Evolutionary conservation across 805 yeast genomes (phyloP).

Genomic region (Millerago galiae): DNA sequence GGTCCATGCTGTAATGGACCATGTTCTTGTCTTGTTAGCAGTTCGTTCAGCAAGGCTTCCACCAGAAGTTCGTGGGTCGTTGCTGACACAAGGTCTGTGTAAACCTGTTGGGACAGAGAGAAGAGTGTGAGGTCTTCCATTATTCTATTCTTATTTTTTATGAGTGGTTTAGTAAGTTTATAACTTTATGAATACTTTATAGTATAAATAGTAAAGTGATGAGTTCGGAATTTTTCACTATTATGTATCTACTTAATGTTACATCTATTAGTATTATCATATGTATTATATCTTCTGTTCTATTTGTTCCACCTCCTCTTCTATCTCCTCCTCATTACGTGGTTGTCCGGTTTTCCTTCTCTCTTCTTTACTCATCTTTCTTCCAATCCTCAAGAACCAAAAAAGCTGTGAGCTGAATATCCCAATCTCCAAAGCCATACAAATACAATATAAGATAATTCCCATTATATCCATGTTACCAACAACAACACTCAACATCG

Average conservation of each 20-base stretch:
- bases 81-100: constrained; percentile 5
- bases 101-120: constrained; percentile 4
- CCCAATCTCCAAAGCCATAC: constrained; percentile 63
- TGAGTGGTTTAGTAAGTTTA: too few relatives aligned
- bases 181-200: too few relatives aligned
- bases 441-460: constrained; percentile 57
- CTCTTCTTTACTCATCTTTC: constrained; percentile 2
- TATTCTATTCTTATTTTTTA: too few relatives aligned
- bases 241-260: too few relatives aligned
- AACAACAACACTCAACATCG: constrained; percentile 54
- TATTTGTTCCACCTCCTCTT: neutral
- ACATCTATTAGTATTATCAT: too few relatives aligned
- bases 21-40: constrained; percentile 3
- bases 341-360: neutral
- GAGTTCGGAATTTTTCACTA: too few relatives aligned
- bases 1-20: constrained; percentile 2
- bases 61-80: constrained; percentile 5
- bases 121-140: constrained; percentile 3
- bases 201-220: too few relatives aligned
- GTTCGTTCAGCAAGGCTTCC: constrained; percentile 4
- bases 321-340: neutral
- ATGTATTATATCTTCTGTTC: too few relatives aligned
- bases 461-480: constrained; percentile 68
- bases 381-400: constrained; percentile 43
- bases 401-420: constrained; percentile 55